phyloP scores from a whole-genome alignment of 768 basidiomycete genomes.

The Solioccasus polychromus region DNA sequence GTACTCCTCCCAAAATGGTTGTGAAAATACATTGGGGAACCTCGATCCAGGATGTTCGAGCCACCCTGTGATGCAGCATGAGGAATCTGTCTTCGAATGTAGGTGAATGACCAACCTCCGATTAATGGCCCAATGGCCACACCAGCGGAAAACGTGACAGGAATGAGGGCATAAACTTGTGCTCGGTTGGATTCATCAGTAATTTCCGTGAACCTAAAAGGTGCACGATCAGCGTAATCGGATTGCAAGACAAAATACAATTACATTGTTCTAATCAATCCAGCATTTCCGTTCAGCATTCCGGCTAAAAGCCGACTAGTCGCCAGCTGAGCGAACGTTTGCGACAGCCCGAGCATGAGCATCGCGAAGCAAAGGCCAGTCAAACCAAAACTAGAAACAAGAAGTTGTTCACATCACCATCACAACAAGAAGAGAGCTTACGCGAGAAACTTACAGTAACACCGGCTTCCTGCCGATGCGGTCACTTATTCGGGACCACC shows the following conservation, averaged over 20 bases:
- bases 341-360: neutral
- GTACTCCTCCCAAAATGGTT: conserved; percentile 44
- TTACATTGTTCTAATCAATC: neutral
- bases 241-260: no score
- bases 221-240: neutral
- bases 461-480: neutral
- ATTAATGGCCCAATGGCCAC: neutral
- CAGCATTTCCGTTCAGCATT: neutral
- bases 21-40: conserved; percentile 44
- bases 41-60: conserved; percentile 39
- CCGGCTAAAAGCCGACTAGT: neutral
- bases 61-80: neutral
- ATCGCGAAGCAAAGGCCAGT: neutral
- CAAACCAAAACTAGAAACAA: neutral
- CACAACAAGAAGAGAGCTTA: no score
- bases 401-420: neutral
- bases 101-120: neutral
- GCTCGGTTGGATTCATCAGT: neutral
- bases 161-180: neutral
- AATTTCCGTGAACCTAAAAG: neutral
- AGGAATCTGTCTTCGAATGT: neutral
- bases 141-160: neutral
- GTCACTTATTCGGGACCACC: neutral
- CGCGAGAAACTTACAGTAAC: neutral
- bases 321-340: neutral